A percentile compares a stretch with the other conserved stretches of the same genome.
These are phyloP conservation scores for Erythrobasidium hasegawianum DNA, from an alignment of 1,284 basidiomycete genomes.

Conservation along the genomic window DNA sequence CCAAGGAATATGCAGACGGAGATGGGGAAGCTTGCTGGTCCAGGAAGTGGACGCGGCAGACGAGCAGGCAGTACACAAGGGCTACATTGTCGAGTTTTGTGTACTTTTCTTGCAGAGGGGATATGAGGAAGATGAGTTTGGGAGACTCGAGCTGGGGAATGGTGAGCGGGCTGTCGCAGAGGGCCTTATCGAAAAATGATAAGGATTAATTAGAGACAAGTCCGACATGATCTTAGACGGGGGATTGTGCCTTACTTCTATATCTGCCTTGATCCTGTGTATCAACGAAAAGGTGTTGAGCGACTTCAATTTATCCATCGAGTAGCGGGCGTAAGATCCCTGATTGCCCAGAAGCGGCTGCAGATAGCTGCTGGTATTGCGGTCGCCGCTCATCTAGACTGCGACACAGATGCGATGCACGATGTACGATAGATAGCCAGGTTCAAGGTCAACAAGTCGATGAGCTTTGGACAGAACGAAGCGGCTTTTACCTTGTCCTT, in stretches of 20 bases:
- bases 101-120: slow-evolving; percentile 2
- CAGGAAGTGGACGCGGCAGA: slow-evolving; percentile 5
- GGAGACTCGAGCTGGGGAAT: slow-evolving; percentile 2
- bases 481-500: no score
- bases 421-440: no score
- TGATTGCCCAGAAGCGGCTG: no score
- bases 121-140: slow-evolving; percentile 11
- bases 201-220: no score
- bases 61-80: slow-evolving; percentile 6
- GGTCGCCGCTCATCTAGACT: no score
- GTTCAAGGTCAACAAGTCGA: no score
- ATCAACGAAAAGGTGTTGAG: neutral
- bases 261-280: slow-evolving; percentile 1
- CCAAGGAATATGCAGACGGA: slow-evolving; percentile 2
- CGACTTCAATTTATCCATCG: neutral
- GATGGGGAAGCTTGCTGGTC: neutral
- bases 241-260: neutral
- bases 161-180: neutral
- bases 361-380: no score
- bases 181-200: neutral
- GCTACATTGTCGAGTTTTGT: slow-evolving; percentile 1
- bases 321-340: neutral
- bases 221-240: no score
- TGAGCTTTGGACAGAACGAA: no score
- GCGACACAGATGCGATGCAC: no score